These are phyloP conservation scores for Trypanosoma vivax DNA, from an alignment of 208 protist genomes.

Conservation along the genomic window DNA sequence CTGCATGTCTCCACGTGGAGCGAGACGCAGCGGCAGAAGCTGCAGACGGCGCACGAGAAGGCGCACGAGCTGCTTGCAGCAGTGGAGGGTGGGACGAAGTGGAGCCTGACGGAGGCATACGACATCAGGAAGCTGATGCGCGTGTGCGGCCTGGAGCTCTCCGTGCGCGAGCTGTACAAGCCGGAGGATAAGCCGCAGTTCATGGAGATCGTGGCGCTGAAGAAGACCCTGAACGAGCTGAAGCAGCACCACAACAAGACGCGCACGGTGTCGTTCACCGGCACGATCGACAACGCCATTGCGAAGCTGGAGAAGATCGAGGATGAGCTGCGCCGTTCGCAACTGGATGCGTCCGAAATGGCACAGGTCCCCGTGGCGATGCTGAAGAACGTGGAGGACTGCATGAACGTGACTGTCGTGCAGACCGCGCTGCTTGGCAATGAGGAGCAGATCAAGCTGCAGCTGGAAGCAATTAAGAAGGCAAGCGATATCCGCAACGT, in stretches of 20 bases:
- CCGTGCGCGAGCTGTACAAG: conserved; percentile 4
- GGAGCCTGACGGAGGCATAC: conserved; percentile 32
- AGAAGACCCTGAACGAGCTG: conserved; percentile 7
- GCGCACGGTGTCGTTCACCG: conserved; percentile 5
- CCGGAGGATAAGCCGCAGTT: conserved; percentile 6
- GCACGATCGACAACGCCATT: conserved; percentile 2
- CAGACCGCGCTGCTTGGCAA: conserved; percentile 1
- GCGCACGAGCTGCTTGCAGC: conserved; percentile 38
- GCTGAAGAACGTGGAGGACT: conserved; percentile 3
- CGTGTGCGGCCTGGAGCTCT: conserved; percentile 1
- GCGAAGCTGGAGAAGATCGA: conserved; percentile 6
- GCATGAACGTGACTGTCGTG: not conserved
- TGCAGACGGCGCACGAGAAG: conserved; percentile 43
- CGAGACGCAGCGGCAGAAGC: conserved; percentile 5
- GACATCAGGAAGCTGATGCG: conserved; percentile 6
- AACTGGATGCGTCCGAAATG: conserved; percentile 1
- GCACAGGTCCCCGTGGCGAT: not conserved
- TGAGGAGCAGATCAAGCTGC: conserved; percentile 2
- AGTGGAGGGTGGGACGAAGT: conserved; percentile 60
- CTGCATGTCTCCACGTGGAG: conserved; percentile 2
- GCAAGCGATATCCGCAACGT: conserved; percentile 2
- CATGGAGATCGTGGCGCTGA: conserved; percentile 5
- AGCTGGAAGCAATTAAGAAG: conserved; percentile 1
- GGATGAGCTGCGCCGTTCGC: conserved; percentile 1
- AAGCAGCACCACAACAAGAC: conserved; percentile 6